Percentiles rank a stretch among this genome's conserved stretches.
Evolutionary conservation across 2,329 filamentous ascomycete genomes (phyloP).

Genomic region (Sporothrix phasma): DNA sequence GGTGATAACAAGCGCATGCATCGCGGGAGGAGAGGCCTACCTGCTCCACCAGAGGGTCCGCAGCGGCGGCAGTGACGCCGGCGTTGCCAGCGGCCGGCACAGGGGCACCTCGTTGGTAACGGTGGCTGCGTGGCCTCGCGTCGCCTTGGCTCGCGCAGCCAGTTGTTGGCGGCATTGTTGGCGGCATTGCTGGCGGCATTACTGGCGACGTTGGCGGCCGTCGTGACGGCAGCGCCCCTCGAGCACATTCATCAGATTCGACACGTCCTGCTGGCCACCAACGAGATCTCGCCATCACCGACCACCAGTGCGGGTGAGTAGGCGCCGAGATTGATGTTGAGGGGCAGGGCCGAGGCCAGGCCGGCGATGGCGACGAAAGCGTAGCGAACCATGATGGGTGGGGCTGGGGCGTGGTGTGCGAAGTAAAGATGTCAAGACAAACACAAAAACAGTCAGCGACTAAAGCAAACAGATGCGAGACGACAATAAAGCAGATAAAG

Average conservation of each 20-base stretch:
- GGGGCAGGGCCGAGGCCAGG: slow-evolving; percentile 17
- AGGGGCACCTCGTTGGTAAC: background rate
- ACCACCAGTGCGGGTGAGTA: slow-evolving; percentile 36
- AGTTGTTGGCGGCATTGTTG: slow-evolving; percentile 16
- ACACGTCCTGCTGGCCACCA: slow-evolving; percentile 36
- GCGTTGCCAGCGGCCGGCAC: slow-evolving; percentile 3
- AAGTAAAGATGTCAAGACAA: background rate
- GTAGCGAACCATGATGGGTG: slow-evolving; percentile 19
- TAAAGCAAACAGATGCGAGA: background rate
- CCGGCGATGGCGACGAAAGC: slow-evolving; percentile 13
- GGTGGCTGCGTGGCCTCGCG: slow-evolving; percentile 13
- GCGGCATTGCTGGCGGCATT: slow-evolving; percentile 25
- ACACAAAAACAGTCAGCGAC: background rate
- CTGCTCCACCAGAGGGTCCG: slow-evolving; percentile 30
- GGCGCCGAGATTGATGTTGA: slow-evolving; percentile 34
- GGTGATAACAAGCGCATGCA: background rate
- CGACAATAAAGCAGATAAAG: background rate
- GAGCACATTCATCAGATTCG: slow-evolving; percentile 35
- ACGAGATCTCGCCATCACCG: slow-evolving; percentile 38
- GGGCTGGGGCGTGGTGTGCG: too few species aligned
- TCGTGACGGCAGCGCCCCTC: slow-evolving; percentile 37
- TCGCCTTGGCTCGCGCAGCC: too few species aligned
- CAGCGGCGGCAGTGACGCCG: slow-evolving; percentile 16
- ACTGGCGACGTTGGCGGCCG: slow-evolving; percentile 26
- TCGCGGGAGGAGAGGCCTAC: slow-evolving; percentile 20